These are phyloP conservation scores for Hordeum pubiflorum DNA, from an alignment of 202 grass and related monocot genomes.

Conservation along the genomic window DNA sequence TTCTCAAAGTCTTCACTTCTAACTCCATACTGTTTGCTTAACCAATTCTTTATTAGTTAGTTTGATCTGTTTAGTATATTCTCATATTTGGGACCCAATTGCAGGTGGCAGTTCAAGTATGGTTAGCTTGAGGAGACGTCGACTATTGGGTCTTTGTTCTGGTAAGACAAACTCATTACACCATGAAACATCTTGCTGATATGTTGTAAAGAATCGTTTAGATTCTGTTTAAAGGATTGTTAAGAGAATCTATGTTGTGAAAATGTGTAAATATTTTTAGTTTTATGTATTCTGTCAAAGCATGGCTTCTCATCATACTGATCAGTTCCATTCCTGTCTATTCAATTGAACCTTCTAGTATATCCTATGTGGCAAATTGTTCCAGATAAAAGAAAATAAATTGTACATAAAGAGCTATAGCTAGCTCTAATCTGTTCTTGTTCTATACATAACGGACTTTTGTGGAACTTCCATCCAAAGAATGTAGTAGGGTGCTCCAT, in stretches of 20 bases:
- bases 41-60: not conserved
- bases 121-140: conserved; percentile 96
- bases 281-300: not conserved
- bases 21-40: not conserved
- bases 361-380: not conserved
- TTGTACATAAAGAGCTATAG: not conserved
- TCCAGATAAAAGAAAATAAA: conserved; percentile 6
- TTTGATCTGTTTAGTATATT: conserved; percentile 21
- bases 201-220: not conserved
- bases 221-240: not conserved
- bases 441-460: not conserved
- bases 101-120: conserved; percentile 54
- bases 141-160: conserved; percentile 65
- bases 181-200: not conserved
- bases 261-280: not conserved
- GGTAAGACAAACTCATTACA: conserved; percentile 43
- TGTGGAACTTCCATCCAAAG: not conserved
- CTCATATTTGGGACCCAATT: conserved; percentile 18
- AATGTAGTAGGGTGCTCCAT: not conserved
- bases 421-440: conserved; percentile 1
- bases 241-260: not conserved
- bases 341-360: conserved; percentile 3
- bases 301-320: not conserved
- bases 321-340: not conserved
- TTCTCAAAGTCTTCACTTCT: not conserved